A percentile compares a stretch with the other conserved stretches of the same genome.
Evolutionary conservation across 352 stramenopile species (phyloP).

Genomic region (Saprolegnia parasitica): DNA sequence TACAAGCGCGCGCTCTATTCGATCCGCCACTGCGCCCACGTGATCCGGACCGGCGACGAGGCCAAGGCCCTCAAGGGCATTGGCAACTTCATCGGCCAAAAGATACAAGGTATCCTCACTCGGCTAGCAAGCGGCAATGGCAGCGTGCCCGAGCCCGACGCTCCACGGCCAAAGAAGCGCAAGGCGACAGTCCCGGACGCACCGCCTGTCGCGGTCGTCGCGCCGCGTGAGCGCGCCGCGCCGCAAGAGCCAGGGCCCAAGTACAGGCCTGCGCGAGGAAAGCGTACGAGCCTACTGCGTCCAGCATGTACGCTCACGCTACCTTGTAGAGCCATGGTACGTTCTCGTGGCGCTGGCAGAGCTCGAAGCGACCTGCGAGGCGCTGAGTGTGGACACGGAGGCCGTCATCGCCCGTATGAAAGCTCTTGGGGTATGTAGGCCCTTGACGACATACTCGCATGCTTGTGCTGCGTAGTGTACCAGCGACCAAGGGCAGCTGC

Average conservation of each 20-base stretch:
- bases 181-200: background rate
- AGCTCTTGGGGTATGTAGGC: conserved; percentile 39
- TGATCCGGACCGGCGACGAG: conserved; percentile 45
- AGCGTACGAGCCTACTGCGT: conserved; percentile 38
- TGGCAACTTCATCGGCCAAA: conserved; percentile 82
- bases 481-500: conserved; percentile 45
- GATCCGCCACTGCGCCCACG: conserved; percentile 46
- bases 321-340: conserved; percentile 65
- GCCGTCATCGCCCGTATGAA: conserved; percentile 50
- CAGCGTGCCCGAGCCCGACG: background rate
- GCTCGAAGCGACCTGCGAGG: conserved; percentile 36
- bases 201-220: too few species aligned
- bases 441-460: conserved; percentile 3
- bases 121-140: conserved; percentile 23
- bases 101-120: conserved; percentile 69
- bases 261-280: conserved; percentile 55
- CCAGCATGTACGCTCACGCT: background rate
- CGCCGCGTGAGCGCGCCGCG: too few species aligned
- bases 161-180: conserved; percentile 15
- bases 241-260: background rate
- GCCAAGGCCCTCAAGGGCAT: conserved; percentile 68
- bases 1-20: conserved; percentile 66
- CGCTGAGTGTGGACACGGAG: conserved; percentile 38
- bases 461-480: conserved; percentile 44
- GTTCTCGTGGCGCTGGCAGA: conserved; percentile 53